Evolutionary conservation across 1,139 yeast genomes (phyloP).

Genomic region (Yamadazyma songkhlaensis): DNA sequence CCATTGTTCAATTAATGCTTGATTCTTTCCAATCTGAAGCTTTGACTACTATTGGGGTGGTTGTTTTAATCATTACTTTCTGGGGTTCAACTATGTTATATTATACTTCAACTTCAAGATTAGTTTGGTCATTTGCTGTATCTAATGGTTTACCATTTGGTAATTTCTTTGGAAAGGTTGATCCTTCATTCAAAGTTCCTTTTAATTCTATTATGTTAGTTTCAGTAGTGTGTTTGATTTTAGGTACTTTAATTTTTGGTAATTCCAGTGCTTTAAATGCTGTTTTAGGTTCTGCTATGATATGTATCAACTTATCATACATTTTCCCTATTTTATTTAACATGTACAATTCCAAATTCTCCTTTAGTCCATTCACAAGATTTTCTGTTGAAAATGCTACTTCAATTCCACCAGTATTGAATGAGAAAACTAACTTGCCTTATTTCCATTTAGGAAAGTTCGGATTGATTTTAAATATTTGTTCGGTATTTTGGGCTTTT

Average conservation of each 20-base stretch:
- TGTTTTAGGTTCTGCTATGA: slow-evolving; percentile 28
- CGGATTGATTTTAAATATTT: slow-evolving; percentile 26
- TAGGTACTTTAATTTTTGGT: slow-evolving; percentile 26
- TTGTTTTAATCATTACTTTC: slow-evolving; percentile 21
- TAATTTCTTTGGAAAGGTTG: slow-evolving; percentile 19
- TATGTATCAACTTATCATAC: slow-evolving; percentile 27
- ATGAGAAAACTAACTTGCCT: slow-evolving; percentile 16
- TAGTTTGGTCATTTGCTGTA: slow-evolving; percentile 28
- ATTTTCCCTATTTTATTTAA: slow-evolving; percentile 26
- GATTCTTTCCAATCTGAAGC: slow-evolving; percentile 24
- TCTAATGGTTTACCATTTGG: slow-evolving; percentile 28
- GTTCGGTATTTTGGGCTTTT: slow-evolving; percentile 26
- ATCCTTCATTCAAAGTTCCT: slow-evolving; percentile 21
- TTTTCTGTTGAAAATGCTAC: slow-evolving; percentile 10
- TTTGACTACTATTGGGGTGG: slow-evolving; percentile 23
- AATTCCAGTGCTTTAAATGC: slow-evolving; percentile 25
- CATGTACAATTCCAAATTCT: slow-evolving; percentile 16
- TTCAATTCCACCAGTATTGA: slow-evolving; percentile 11
- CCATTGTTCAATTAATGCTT: slow-evolving; percentile 26
- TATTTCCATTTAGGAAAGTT: slow-evolving; percentile 23
- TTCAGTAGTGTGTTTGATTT: slow-evolving; percentile 16
- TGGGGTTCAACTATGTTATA: slow-evolving; percentile 20
- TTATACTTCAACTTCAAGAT: slow-evolving; percentile 23
- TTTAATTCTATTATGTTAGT: slow-evolving; percentile 21
- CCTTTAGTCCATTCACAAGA: slow-evolving; percentile 15